Base-by-base conservation (phyloP, 148 eudicot species). In the Rhododendron ovatum region DNA sequence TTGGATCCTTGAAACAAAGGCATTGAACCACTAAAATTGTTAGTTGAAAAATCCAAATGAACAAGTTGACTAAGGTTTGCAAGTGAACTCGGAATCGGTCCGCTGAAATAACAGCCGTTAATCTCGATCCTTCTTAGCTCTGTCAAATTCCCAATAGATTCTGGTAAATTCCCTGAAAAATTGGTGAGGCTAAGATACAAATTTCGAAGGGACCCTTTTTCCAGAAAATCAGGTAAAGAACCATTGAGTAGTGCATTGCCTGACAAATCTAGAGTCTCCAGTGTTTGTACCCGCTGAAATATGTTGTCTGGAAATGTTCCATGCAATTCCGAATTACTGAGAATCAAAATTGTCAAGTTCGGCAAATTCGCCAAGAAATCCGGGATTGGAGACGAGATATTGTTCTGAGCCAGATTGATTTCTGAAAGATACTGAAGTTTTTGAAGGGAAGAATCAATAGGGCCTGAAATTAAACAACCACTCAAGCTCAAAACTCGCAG, bases 11-110 rank as follows among this genome's bases (percentile, higher is more conserved):
- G 79, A 53, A 90, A 91, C 26, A 84, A 86, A 39, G 93, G 93
- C 45, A 91, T 77, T n/a, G 53, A 69, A 84, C 91, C 93, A 2
- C 13, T 85, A 78, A n/a, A 67, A 26, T n/a, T 67, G 35, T 67
- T 67, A 1, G 4, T 2, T 13, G 37, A 28, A 30, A 91, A 45
- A 39, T 90, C 92, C 57, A 93, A 65, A 76, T 86, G 48, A 77
- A 87, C 90, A 12, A 93, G 83, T 28, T 88, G 81, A 3, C 50
- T 77, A n/a, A 92, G 89, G 24, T 83, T 86, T 55, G 83, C 81
- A 53, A 91, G 69, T n/a, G 90, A 73, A 53, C 80, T n/a, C 5
- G 93, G 93, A 57, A 93, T 82, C 2, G 12, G 39, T 77, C 93
- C 95, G n/a, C 55, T 86, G 85, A 93, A 90, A 24, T 76, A 81